Conservation (phyloP, 2,329 filamentous ascomycete species). For the Pyrenochaeta sp. region DNA sequence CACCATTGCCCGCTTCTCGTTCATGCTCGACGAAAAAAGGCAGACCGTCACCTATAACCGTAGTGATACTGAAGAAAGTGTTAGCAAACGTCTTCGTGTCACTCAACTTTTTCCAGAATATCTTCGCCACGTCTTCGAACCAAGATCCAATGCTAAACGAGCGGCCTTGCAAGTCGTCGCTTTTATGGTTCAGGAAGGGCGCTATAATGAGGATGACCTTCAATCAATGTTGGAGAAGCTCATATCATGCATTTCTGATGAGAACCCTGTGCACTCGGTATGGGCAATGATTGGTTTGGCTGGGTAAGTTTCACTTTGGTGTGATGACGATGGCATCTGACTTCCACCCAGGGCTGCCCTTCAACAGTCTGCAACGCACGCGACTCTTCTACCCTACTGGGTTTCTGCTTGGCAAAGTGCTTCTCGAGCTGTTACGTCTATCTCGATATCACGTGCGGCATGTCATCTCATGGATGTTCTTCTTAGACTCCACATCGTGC, state of each 20-base stretch:
- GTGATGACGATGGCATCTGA: conserved; percentile 8
- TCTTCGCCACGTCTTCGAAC: conserved; percentile 48
- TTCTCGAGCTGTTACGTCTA: conserved; percentile 73
- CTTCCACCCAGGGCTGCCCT: conserved; percentile 37
- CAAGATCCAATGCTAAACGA: conserved; percentile 50
- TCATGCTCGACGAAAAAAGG: conserved; percentile 42
- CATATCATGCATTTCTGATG: conserved; percentile 69
- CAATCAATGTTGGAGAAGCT: conserved; percentile 67
- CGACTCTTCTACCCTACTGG: conserved; percentile 65
- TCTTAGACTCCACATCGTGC: conserved; percentile 70
- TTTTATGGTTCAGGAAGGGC: conserved; percentile 54
- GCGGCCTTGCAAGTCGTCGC: conserved; percentile 64
- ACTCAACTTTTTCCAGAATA: conserved; percentile 51
- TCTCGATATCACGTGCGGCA: conserved; percentile 77
- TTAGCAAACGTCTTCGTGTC: conserved; percentile 50
- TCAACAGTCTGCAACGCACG: conserved; percentile 32
- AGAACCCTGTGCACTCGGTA: conserved; percentile 67
- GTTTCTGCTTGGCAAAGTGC: conserved; percentile 78
- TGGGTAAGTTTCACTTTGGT: conserved; percentile 63
- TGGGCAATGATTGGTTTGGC: conserved; percentile 89
- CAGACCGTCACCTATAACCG: conserved; percentile 22
- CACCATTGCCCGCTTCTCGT: conserved; percentile 51
- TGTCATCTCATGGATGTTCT: conserved; percentile 76
- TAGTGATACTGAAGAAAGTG: conserved; percentile 29
- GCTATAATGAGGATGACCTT: conserved; percentile 60